A percentile compares a stretch with the other conserved stretches of the same genome.
These are phyloP conservation scores for Xylariaceae sp. DNA, from an alignment of 2,329 filamentous ascomycete species.

Conservation along the genomic window DNA sequence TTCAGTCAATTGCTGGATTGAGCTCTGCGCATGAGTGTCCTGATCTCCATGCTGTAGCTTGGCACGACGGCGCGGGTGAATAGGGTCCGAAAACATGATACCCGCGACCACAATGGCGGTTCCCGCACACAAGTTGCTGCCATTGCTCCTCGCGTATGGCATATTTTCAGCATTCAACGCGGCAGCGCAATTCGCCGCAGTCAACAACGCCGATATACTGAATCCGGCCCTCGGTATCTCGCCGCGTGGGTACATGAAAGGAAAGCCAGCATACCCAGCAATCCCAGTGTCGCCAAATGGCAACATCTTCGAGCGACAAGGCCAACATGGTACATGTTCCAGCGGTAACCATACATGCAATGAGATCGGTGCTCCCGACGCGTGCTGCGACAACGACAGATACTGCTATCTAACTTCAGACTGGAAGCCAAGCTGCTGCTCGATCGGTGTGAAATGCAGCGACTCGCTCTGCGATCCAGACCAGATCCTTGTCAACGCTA, in stretches of 20 bases:
- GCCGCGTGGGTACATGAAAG: conserved; percentile 22
- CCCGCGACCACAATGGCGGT: too few species aligned
- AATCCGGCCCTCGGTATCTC: conserved; percentile 16
- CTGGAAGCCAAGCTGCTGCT: conserved; percentile 24
- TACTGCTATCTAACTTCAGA: conserved; percentile 24
- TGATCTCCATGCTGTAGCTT: too few species aligned
- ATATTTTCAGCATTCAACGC: conserved; percentile 7
- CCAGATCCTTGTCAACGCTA: conserved; percentile 20
- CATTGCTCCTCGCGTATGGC: conserved; percentile 3
- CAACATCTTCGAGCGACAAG: conserved; percentile 9
- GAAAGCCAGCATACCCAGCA: conserved; percentile 18
- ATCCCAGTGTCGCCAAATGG: conserved; percentile 9
- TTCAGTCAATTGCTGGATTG: too few species aligned
- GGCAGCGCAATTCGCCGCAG: conserved; percentile 7
- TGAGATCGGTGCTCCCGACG: conserved; percentile 14
- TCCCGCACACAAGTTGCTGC: neutral
- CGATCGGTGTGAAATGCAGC: conserved; percentile 16
- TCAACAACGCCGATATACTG: conserved; percentile 16
- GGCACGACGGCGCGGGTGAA: too few species aligned
- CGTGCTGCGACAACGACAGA: conserved; percentile 24
- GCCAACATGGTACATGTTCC: conserved; percentile 6
- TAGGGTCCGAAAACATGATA: too few species aligned
- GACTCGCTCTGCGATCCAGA: conserved; percentile 16
- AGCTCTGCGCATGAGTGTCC: too few species aligned
- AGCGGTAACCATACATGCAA: conserved; percentile 22